These are phyloP conservation scores for Chaetomium tenue DNA, from an alignment of 495 filamentous ascomycete species.

Conservation along the genomic window DNA sequence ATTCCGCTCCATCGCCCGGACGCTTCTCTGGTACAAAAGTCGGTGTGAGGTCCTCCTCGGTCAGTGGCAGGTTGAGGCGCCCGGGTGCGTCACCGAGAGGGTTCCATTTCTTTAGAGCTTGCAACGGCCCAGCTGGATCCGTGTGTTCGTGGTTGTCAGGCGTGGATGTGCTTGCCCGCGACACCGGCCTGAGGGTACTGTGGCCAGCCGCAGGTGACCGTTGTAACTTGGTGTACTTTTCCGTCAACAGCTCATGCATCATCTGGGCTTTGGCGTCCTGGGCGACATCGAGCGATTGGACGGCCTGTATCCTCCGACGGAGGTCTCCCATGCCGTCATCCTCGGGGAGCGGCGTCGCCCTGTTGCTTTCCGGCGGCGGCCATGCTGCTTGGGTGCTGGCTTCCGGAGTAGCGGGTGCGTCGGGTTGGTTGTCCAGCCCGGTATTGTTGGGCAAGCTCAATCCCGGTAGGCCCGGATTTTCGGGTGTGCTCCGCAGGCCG, in stretches of 20 bases:
- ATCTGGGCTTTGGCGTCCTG: slow-evolving; percentile 73
- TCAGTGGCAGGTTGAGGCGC: slow-evolving; percentile 63
- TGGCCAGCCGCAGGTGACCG: slow-evolving; percentile 31
- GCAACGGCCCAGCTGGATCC: slow-evolving; percentile 27
- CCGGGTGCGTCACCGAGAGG: slow-evolving; percentile 32
- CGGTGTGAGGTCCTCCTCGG: slow-evolving; percentile 65
- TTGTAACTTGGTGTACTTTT: slow-evolving; percentile 61
- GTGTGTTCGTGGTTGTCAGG: slow-evolving; percentile 26
- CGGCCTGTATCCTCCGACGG: slow-evolving; percentile 71
- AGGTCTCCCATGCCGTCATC: slow-evolving; percentile 88
- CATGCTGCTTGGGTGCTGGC: slow-evolving; percentile 6
- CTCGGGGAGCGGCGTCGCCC: slow-evolving; percentile 59
- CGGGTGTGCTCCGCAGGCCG: not conserved
- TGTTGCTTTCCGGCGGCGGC: slow-evolving; percentile 10
- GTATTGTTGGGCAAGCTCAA: not conserved
- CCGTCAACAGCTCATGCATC: slow-evolving; percentile 81
- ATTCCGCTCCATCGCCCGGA: slow-evolving; percentile 15
- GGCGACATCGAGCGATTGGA: slow-evolving; percentile 63
- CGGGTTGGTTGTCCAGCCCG: not conserved
- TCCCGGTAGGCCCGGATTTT: not conserved
- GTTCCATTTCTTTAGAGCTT: slow-evolving; percentile 46
- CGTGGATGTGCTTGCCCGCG: slow-evolving; percentile 34
- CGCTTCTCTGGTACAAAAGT: slow-evolving; percentile 56
- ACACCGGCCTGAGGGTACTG: slow-evolving; percentile 23
- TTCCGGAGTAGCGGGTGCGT: not conserved